These are phyloP conservation scores for Fusarium torulosum DNA, from an alignment of 2,329 filamentous ascomycete species.

Conservation along the genomic window DNA sequence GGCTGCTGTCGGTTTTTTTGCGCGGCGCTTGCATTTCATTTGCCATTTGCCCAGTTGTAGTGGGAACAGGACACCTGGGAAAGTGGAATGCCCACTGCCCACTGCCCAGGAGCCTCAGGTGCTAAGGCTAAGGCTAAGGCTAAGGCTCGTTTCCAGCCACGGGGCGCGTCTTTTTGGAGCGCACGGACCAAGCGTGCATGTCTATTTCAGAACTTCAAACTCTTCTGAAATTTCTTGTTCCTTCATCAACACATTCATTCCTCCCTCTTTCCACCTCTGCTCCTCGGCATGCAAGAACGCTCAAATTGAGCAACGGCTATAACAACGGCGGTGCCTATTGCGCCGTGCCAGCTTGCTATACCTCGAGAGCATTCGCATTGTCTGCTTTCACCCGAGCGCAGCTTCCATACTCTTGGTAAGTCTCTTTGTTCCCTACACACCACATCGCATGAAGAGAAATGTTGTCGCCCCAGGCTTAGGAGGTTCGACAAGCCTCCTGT, in stretches of 20 bases:
- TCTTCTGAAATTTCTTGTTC: slow-evolving; percentile 38
- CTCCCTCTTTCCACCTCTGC: not conserved
- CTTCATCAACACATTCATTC: slow-evolving; percentile 42
- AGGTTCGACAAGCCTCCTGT: slow-evolving; percentile 62
- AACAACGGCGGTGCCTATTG: not conserved
- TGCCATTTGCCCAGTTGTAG: slow-evolving; percentile 1
- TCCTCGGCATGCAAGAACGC: slow-evolving; percentile 9
- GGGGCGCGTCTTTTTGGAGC: slow-evolving; percentile 23
- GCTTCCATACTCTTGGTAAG: slow-evolving; percentile 37
- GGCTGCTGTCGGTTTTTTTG: slow-evolving; percentile 18
- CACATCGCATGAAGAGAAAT: slow-evolving; percentile 58
- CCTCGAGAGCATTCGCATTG: slow-evolving; percentile 5
- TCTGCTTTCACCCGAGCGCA: slow-evolving; percentile 6
- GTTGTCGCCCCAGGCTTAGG: slow-evolving; percentile 65
- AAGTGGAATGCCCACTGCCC: not conserved
- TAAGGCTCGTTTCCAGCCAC: slow-evolving; percentile 19
- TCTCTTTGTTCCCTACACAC: slow-evolving; percentile 6
- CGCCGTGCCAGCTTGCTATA: slow-evolving; percentile 23
- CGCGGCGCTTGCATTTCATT: slow-evolving; percentile 29
- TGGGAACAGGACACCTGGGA: not conserved
- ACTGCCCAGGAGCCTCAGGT: slow-evolving; percentile 24
- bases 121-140: slow-evolving; percentile 18
- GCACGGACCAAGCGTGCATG: slow-evolving; percentile 42
- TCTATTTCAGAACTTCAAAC: slow-evolving; percentile 46
- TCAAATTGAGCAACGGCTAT: not conserved